phyloP scores from a whole-genome alignment of 2,329 filamentous ascomycete species.

The Penicillium polonicum region DNA sequence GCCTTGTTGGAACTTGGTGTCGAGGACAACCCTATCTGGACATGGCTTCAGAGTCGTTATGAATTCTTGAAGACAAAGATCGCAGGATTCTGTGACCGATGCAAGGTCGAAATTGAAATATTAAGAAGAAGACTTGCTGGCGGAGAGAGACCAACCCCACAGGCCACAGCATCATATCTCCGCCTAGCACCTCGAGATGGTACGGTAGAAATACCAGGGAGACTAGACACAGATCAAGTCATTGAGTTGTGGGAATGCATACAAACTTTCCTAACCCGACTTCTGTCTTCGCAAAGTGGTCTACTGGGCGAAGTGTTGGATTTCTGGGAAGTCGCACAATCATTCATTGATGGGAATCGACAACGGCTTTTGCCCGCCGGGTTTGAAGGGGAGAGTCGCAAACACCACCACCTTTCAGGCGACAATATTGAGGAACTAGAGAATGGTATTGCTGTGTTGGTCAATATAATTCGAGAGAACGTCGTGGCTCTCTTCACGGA shows the following conservation, averaged over 20 bases:
- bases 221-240: conserved; percentile 75
- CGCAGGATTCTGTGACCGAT: conserved; percentile 74
- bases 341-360: conserved; percentile 82
- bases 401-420: conserved; percentile 75
- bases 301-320: conserved; percentile 86
- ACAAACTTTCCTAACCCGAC: conserved; percentile 66
- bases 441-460: conserved; percentile 76
- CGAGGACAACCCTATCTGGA: conserved; percentile 93
- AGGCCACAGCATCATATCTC: conserved; percentile 71
- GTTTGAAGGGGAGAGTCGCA: conserved; percentile 75
- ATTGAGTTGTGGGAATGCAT: conserved; percentile 94
- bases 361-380: conserved; percentile 77
- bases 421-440: conserved; percentile 71
- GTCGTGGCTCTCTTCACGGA: conserved; percentile 81
- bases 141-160: conserved; percentile 67
- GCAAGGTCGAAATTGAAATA: conserved; percentile 88
- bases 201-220: conserved; percentile 59
- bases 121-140: conserved; percentile 76
- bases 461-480: conserved; percentile 76
- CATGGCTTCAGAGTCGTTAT: conserved; percentile 88
- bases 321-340: conserved; percentile 89
- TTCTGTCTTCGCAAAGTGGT: conserved; percentile 73
- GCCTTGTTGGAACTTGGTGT: conserved; percentile 90
- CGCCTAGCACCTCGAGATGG: conserved; percentile 69
- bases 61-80: conserved; percentile 88